A percentile compares a stretch with the other conserved stretches of the same genome.
phyloP scores from a whole-genome alignment of 2,329 filamentous ascomycete genomes.

The Thelonectria rubi region DNA sequence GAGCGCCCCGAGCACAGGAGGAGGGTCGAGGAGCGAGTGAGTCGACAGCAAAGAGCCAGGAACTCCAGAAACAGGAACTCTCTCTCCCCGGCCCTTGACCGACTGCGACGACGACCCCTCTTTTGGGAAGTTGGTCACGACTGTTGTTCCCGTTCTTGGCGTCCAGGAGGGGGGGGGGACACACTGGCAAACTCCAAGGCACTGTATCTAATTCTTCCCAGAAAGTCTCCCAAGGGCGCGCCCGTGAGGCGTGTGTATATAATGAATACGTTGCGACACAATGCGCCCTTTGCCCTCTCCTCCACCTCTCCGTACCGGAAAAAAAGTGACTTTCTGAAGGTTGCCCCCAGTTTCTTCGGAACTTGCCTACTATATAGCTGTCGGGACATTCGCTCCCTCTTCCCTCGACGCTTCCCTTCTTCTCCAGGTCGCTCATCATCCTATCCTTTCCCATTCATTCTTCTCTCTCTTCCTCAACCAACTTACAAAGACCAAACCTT shows the following conservation, averaged over 20 bases:
- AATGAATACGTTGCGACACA: neutral
- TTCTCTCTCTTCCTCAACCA: neutral
- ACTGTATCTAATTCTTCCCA: neutral
- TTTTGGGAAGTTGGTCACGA: conserved; percentile 29
- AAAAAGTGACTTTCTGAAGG: neutral
- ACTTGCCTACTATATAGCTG: conserved; percentile 24
- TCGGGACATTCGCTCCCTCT: conserved; percentile 8
- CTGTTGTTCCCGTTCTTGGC: conserved; percentile 35
- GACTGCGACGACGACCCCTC: conserved; percentile 13
- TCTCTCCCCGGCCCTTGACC: conserved; percentile 9
- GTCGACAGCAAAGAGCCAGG: neutral
- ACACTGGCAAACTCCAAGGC: conserved; percentile 10
- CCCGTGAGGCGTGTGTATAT: conserved; percentile 7
- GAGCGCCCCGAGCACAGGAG: neutral
- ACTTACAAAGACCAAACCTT: neutral
- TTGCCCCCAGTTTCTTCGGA: conserved; percentile 5
- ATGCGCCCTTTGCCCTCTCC: neutral
- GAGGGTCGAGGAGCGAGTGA: neutral
- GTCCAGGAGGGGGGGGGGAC: conserved; percentile 7
- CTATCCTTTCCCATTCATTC: neutral
- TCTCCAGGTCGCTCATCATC: conserved; percentile 23
- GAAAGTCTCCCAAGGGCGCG: neutral
- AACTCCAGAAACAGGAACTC: no score
- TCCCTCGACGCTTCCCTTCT: neutral
- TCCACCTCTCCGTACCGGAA: neutral